Evolutionary conservation across 257 asterid species (phyloP), one percentile per base, ranked within the genome.

Genomic region (Osmanthus fragrans): DNA sequence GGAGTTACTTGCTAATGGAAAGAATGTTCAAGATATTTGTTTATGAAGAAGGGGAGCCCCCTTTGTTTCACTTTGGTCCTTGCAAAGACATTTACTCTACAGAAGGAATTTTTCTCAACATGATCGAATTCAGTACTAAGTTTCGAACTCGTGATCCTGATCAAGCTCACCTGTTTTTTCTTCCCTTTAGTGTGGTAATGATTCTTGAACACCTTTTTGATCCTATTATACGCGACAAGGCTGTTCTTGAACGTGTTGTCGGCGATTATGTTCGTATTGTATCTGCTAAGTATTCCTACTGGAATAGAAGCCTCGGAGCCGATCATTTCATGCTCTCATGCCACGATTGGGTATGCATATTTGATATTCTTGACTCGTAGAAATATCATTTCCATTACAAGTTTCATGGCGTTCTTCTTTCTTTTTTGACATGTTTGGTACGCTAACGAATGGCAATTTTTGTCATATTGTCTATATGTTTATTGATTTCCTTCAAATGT

Each of bases 261-360:
- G 76, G 80, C 0, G 97, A 90, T 72, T 90, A 90, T 73, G 84
- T 86, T 8, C 85, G 64, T 1, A 30, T 80, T 0, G 21, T 92
- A 11, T 90, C 97, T 1, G 23, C 87, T 15, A 92, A 85, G 73
- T 87, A 92, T 54, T 74, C 89, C 4, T 91, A 76, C 16, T 91
- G 94, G 97, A 91, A 91, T 60, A 65, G 87, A 73, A 86, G 89
- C 82, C 85, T 88, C 0, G 97, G 95, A 7, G 90, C 93, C 15
- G 95, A 91, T 80, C 97, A 91, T 76, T 88, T 88, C 86, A 88
- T 88, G 92, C 88, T 91, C 74, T 87, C 95, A 0, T 88, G 97
- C 82, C 97, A 91, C 27, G 97, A 91, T 32, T 91, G 95, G 96
- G 96, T 89, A 80, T 0, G 49, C 64, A 42, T 4, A 2, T 54